Conservation (phyloP, 2,329 filamentous ascomycete genomes). For the Coniochaeta prunicola region DNA sequence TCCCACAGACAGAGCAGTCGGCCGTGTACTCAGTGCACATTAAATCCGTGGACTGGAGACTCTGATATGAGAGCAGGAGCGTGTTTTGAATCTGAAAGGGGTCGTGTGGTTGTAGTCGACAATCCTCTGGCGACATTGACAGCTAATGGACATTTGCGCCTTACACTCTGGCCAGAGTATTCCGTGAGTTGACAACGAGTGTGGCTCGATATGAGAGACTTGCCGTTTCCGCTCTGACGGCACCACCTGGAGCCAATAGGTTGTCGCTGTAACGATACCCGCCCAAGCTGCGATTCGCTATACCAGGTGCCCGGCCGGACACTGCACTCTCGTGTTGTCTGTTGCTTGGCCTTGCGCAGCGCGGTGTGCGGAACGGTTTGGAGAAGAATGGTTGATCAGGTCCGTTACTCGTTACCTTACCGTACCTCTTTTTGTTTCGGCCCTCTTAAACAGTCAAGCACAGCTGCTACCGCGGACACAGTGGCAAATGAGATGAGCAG, state of each 20-base stretch:
- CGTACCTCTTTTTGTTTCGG: not conserved
- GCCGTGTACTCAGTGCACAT: slow-evolving; percentile 54
- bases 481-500: not conserved
- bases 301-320: not conserved
- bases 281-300: not conserved
- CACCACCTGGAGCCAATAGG: not conserved
- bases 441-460: not conserved
- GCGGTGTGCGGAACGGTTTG: not conserved
- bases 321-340: not conserved
- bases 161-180: not conserved
- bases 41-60: slow-evolving; percentile 24
- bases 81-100: not conserved
- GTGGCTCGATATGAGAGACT: not conserved
- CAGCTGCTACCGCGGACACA: not conserved
- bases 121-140: not conserved
- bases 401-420: not conserved
- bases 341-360: not conserved
- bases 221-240: not conserved
- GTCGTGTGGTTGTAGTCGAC: not conserved
- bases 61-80: not conserved
- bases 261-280: not conserved
- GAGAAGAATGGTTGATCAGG: not conserved
- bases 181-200: not conserved
- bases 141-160: not conserved
- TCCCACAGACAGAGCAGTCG: slow-evolving; percentile 53